Evolutionary conservation across 805 yeast species (phyloP), one percentile per base, ranked within the genome.

Genomic region (Sungouiozyma ichnusensis): DNA sequence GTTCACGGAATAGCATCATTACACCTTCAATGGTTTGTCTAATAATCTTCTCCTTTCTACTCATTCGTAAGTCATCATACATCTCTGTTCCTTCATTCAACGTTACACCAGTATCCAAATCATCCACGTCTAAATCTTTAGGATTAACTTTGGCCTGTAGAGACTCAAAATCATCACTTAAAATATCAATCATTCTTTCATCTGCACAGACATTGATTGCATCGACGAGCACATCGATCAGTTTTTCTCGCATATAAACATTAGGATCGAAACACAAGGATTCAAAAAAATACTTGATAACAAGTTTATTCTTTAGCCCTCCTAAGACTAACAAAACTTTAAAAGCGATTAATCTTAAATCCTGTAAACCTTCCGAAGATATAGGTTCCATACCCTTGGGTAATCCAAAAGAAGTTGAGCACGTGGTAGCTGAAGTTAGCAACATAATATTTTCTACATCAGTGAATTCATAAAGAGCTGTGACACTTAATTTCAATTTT

Each of bases 321-420:
- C 97, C 96, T 37, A 85, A 63, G 3, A 72, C 51, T 40, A 92
- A 64, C 24, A 92, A 54, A 0, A 86, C 83, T 43, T 74, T 72
- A 55, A 85, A 79, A 0, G 95, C 88, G 20, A 72, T 71, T 8
- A 81, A 52, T 35, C 94, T 62, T 1, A 85, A 70, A 17, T 76
- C 79, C 17, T 66, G 62, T 6, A 48, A 36, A 14, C 64, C 64
- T 40, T 60, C 63, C 16, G 60, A 44, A 4, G 41, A 31, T 27
- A 52, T 51, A 2, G 47, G 20, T 18, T 41, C 40, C 8, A 20
- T 19, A 32, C 37, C 29, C 6, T 24, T 24, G 11, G 29, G 29
- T 6, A 24, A 24, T 7, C 29, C 29, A 24, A 24, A 11, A 24
- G 29, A 24, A 7, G 6, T 24, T 11, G 44, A 31, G 68, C 61